A percentile compares a stretch with the other conserved stretches of the same genome.
Evolutionary conservation across 2,329 filamentous ascomycete species (phyloP).

Genomic region (Endoconidiophora polonica): DNA sequence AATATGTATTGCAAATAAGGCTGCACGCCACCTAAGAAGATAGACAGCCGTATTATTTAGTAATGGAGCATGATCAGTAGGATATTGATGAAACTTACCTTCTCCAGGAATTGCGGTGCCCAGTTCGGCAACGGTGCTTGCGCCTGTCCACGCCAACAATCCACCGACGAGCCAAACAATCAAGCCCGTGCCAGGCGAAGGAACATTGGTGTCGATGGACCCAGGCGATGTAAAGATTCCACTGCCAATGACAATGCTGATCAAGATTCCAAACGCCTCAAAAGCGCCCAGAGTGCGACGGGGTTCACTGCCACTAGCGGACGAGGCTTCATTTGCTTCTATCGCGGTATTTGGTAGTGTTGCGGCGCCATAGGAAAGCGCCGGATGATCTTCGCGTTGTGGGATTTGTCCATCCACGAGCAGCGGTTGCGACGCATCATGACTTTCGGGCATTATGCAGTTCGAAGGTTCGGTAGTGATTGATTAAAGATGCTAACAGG

Average conservation of each 20-base stretch:
- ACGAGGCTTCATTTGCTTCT: neutral
- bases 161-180: conserved; percentile 45
- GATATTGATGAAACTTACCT: conserved; percentile 20
- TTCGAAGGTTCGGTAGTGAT: too few relatives aligned
- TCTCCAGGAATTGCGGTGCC: conserved; percentile 47
- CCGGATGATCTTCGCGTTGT: neutral
- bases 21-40: conserved; percentile 36
- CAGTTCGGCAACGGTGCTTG: conserved; percentile 43
- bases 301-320: neutral
- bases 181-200: conserved; percentile 40
- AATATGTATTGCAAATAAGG: conserved; percentile 45
- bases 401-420: neutral
- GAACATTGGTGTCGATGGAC: conserved; percentile 45
- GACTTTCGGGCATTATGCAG: neutral
- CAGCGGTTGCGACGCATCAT: neutral
- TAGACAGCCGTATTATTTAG: neutral
- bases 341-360: neutral
- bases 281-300: conserved; percentile 27
- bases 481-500: neutral
- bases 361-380: neutral
- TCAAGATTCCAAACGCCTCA: conserved; percentile 41
- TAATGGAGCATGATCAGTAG: neutral
- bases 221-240: conserved; percentile 50
- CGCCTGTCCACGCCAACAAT: conserved; percentile 46
- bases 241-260: conserved; percentile 47